A percentile compares a stretch with the other conserved stretches of the same genome.
Evolutionary conservation across 2,329 filamentous ascomycete genomes (phyloP).

Genomic region (Ascosphaera aggregata): DNA sequence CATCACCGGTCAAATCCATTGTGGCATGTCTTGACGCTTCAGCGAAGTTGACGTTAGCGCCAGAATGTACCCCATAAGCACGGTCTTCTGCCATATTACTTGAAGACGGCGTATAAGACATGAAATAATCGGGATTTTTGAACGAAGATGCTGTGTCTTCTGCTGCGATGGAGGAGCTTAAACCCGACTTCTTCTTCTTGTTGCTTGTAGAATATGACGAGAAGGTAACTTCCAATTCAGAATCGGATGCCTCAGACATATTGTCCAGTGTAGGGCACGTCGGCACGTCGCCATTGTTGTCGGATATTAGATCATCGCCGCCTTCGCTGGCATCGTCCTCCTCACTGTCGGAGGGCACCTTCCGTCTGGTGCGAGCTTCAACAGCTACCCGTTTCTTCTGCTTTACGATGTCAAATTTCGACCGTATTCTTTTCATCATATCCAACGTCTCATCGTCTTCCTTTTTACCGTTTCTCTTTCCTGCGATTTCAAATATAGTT

Average conservation of each 20-base stretch:
- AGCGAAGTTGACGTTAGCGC: conserved; percentile 54
- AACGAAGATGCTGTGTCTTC: conserved; percentile 25
- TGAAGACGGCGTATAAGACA: conserved; percentile 76
- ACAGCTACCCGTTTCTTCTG: conserved; percentile 13
- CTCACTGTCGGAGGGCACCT: conserved; percentile 8
- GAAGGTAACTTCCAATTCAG: conserved; percentile 46
- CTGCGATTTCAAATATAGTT: conserved; percentile 90
- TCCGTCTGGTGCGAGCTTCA: conserved; percentile 8
- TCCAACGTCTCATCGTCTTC: conserved; percentile 41
- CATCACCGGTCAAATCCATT: conserved; percentile 87
- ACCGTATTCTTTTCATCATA: conserved; percentile 21
- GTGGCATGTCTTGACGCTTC: conserved; percentile 66
- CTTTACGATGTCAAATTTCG: conserved; percentile 20
- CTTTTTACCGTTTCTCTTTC: conserved; percentile 48
- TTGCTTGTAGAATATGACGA: conserved; percentile 28
- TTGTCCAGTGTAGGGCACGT: conserved; percentile 22
- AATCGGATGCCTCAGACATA: conserved; percentile 36
- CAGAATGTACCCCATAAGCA: conserved; percentile 79
- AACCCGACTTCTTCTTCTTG: conserved; percentile 28
- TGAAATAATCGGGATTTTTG: conserved; percentile 78
- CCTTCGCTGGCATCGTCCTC: conserved; percentile 13
- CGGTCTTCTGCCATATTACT: conserved; percentile 69
- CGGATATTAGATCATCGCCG: conserved; percentile 16
- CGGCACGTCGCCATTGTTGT: conserved; percentile 20
- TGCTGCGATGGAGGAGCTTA: conserved; percentile 13